Base-by-base conservation (phyloP, 768 basidiomycete species). In the Candolleomyces efflorescens region DNA sequence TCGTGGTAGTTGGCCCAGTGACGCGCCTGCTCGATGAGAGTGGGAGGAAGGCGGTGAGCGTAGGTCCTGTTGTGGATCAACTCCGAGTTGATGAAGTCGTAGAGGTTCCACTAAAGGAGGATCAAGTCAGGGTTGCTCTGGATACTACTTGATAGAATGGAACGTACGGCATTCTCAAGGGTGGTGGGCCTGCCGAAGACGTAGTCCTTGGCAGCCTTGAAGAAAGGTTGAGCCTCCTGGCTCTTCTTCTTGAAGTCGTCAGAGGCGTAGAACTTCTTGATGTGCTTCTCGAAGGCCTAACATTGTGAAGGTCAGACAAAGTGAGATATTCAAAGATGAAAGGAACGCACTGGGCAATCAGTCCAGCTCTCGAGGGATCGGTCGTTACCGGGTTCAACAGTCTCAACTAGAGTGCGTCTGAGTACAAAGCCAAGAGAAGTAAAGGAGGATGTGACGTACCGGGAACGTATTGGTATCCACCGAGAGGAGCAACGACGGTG, bases 391-490 rank as follows among this genome's bases (percentile, higher is more conserved):
- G 91, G 88, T 69, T 92, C 90, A 50, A 94, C 87, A n/a, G 90
- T 91, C 75, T 92, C 87, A 27, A 92, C 89, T 85, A 55, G 32
- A 32, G 9, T 24, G 20, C 20, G 17, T 18, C 6, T 17, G 48
- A n/a, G 45, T 47, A 51, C 54, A 65, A 24, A 58, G 37, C 0
- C 48, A 45, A 27, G n/a, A 53, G 10, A 55, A 11, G 37, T 59
- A 27, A 20, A 11, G 5, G 2, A 24, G 61, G 15, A 22, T 12
- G 17, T 2, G 20, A 71, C 74, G 50, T 59, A 82, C 86, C 80
- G n/a, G 92, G 89, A 49, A 94, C 82, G 62, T 94, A 94, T 71
- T 93, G 90, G 70, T 93, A 94, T 2, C 90, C 90, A 15, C 83
- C 82, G 9, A 94, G 80, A 23, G 93, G 92, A 1, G 89, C 83